Conservation (phyloP, 2,329 filamentous ascomycete species). For the Calonectria hawksworthii region DNA sequence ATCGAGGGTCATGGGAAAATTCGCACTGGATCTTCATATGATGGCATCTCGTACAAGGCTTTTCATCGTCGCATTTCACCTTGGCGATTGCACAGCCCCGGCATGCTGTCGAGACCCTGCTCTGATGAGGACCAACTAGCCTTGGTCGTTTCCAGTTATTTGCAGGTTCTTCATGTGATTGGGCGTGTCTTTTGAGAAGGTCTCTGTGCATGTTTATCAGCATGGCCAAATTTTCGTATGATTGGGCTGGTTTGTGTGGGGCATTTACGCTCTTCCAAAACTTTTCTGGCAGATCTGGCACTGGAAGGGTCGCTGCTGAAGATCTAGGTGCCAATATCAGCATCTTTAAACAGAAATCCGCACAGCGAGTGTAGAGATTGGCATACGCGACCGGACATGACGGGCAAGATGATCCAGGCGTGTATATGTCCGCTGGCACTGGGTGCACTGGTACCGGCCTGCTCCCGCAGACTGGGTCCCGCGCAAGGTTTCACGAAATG, state of each 20-base stretch:
- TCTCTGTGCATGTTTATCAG: background rate
- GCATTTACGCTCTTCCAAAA: background rate
- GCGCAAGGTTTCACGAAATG: background rate
- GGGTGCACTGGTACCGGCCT: background rate
- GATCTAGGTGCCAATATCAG: background rate
- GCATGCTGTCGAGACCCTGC: background rate
- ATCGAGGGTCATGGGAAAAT: background rate
- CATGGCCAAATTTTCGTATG: background rate
- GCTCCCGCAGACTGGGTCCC: background rate
- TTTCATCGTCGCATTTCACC: background rate
- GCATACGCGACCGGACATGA: conserved; percentile 1
- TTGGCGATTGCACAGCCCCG: background rate
- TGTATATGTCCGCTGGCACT: background rate
- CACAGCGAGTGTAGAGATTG: no score
- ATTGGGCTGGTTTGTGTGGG: background rate
- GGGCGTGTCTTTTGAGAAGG: background rate
- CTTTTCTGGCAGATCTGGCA: background rate
- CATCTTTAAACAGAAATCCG: background rate
- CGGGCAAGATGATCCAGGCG: background rate
- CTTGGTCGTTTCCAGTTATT: background rate
- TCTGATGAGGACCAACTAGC: background rate
- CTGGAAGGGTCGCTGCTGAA: background rate
- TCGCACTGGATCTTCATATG: background rate
- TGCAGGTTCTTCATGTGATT: background rate
- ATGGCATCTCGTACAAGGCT: background rate